Evolutionary conservation across 2,329 filamentous ascomycete genomes (phyloP).

Genomic region (Aureobasidium vineae): DNA sequence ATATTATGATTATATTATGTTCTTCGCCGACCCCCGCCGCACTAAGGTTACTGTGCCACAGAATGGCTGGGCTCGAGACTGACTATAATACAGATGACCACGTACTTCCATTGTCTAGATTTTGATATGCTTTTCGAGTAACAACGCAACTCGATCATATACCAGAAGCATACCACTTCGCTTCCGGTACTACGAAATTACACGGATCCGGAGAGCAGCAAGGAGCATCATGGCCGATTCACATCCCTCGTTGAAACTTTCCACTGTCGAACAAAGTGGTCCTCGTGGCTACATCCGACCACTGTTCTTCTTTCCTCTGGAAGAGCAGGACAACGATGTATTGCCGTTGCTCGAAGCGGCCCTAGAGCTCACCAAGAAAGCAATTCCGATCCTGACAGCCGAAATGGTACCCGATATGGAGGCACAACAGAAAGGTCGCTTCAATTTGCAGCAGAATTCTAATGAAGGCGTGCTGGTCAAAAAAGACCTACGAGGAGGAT

Average conservation of each 20-base stretch:
- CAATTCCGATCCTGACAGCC: not conserved
- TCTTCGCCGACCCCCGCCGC: no score
- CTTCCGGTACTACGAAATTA: no score
- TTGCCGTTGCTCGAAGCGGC: not conserved
- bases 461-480: not conserved
- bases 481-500: not conserved
- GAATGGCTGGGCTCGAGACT: no score
- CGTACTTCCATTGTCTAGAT: no score
- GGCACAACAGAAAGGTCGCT: not conserved
- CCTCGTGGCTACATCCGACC: conserved; percentile 6
- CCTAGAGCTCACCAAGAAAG: not conserved
- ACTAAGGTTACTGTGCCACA: no score
- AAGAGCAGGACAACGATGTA: not conserved
- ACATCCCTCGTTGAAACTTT: not conserved
- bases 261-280: not conserved
- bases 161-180: no score
- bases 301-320: not conserved
- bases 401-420: not conserved
- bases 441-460: not conserved
- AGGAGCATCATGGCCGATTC: not conserved
- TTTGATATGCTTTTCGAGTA: no score
- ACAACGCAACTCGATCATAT: no score
- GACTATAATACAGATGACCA: no score
- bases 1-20: no score
- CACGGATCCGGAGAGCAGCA: not conserved